Evolutionary conservation across 2,329 filamentous ascomycete species (phyloP).

Genomic region (Xylogone sp.): DNA sequence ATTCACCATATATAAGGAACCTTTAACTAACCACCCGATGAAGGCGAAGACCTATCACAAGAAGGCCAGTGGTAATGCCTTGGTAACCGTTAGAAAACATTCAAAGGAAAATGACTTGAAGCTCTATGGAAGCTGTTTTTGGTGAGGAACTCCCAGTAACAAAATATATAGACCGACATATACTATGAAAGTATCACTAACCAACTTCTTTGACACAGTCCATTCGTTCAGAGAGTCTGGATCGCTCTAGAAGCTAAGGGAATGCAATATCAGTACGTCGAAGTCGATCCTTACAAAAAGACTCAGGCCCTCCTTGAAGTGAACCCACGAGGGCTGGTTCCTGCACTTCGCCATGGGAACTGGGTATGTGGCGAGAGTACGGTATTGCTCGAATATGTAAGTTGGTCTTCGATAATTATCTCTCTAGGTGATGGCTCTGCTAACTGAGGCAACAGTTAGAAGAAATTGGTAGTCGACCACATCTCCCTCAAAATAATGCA

Average conservation of each 20-base stretch:
- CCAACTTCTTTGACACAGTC: slow-evolving; percentile 38
- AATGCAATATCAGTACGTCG: slow-evolving; percentile 79
- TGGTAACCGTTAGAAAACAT: slow-evolving; percentile 66
- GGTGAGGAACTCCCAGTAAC: too few species aligned
- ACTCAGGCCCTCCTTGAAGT: slow-evolving; percentile 68
- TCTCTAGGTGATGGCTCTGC: not conserved
- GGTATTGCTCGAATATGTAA: slow-evolving; percentile 80
- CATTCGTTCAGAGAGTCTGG: slow-evolving; percentile 86
- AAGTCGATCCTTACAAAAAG: slow-evolving; percentile 76
- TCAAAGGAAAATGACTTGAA: slow-evolving; percentile 68
- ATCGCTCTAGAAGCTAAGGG: slow-evolving; percentile 80
- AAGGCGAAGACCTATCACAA: slow-evolving; percentile 66
- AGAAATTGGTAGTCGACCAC: slow-evolving; percentile 58
- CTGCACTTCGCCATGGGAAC: slow-evolving; percentile 71
- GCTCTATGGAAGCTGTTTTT: slow-evolving; percentile 80
- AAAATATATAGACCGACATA: too few species aligned
- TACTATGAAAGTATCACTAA: too few species aligned
- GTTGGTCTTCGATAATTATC: slow-evolving; percentile 20
- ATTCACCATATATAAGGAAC: too few species aligned
- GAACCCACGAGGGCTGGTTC: slow-evolving; percentile 72
- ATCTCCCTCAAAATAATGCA: slow-evolving; percentile 62
- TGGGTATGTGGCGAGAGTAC: slow-evolving; percentile 82
- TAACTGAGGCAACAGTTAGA: slow-evolving; percentile 53
- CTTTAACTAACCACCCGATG: slow-evolving; percentile 31
- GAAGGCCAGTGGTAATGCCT: slow-evolving; percentile 68